Percentiles rank a stretch among this genome's conserved stretches.
Evolutionary conservation across 139 green algal genomes (phyloP).

Genomic region (Auxenochlorella pyrenoidosa): DNA sequence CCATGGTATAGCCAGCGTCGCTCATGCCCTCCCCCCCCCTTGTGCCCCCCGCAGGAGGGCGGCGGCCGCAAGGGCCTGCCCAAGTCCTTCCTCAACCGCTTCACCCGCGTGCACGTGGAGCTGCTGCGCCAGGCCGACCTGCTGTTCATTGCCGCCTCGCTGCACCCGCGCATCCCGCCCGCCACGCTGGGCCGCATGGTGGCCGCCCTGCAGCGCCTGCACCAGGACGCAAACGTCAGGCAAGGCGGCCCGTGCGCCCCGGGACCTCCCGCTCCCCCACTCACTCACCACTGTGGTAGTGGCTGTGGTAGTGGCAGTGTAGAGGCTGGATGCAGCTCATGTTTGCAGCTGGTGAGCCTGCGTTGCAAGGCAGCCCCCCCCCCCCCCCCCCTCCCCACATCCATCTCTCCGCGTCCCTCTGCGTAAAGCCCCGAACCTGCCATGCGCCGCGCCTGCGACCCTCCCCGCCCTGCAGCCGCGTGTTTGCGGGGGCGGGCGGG

Average conservation of each 20-base stretch:
- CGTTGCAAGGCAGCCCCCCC: too few relatives aligned
- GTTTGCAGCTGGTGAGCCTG: too few relatives aligned
- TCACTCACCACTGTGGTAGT: too few relatives aligned
- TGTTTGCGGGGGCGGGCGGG: slow-evolving; percentile 80
- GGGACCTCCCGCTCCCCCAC: too few relatives aligned
- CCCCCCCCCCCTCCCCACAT: too few relatives aligned
- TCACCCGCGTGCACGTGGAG: slow-evolving; percentile 93
- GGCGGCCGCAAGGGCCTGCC: slow-evolving; percentile 96
- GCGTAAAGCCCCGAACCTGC: too few relatives aligned
- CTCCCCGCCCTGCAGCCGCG: slow-evolving; percentile 15
- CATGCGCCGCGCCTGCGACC: too few relatives aligned
- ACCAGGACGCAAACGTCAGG: slow-evolving; percentile 58
- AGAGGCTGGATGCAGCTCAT: too few relatives aligned
- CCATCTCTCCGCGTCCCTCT: too few relatives aligned
- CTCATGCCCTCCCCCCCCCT: too few relatives aligned
- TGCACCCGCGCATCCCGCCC: slow-evolving; percentile 79
- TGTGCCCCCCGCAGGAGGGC: slow-evolving; percentile 91
- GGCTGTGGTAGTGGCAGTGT: too few relatives aligned
- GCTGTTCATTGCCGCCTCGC: slow-evolving; percentile 71
- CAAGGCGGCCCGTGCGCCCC: not conserved
- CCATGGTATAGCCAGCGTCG: too few relatives aligned
- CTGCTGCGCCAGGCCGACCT: slow-evolving; percentile 84
- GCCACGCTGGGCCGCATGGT: slow-evolving; percentile 81
- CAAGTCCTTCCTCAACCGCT: slow-evolving; percentile 97
- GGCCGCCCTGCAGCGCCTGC: slow-evolving; percentile 73